These are phyloP conservation scores for Verticillium klebahnii DNA, from an alignment of 2,329 filamentous ascomycete species.

Conservation along the genomic window DNA sequence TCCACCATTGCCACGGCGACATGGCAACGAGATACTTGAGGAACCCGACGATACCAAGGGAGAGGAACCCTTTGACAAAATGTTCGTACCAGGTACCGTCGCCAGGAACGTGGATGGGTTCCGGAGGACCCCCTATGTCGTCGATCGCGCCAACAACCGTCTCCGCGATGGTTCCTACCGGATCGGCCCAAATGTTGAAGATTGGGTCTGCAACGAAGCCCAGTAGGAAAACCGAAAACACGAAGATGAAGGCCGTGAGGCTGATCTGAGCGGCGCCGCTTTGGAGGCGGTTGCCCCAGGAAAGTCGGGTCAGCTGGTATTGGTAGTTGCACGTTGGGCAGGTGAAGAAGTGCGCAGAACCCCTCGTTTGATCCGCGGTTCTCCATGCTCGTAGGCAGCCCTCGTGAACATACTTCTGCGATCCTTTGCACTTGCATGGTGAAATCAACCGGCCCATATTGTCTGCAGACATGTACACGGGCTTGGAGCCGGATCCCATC, in stretches of 20 bases:
- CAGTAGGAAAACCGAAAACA: constrained; percentile 71
- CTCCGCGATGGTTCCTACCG: constrained; percentile 56
- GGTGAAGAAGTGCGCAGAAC: constrained; percentile 70
- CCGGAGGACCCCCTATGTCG: constrained; percentile 30
- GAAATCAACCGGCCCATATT: constrained; percentile 77
- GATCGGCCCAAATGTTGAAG: constrained; percentile 82
- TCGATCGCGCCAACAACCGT: constrained; percentile 41
- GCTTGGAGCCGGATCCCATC: constrained; percentile 20
- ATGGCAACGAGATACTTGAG: constrained; percentile 73
- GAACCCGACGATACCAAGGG: constrained; percentile 80
- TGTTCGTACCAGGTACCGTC: constrained; percentile 71
- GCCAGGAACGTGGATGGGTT: constrained; percentile 28
- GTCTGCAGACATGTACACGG: constrained; percentile 63
- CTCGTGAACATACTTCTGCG: constrained; percentile 91
- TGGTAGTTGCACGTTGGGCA: constrained; percentile 85
- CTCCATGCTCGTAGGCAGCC: constrained; percentile 83
- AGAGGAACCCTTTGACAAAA: constrained; percentile 86
- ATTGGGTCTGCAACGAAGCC: constrained; percentile 93
- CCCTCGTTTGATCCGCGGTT: constrained; percentile 44
- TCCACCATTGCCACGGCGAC: constrained; percentile 73
- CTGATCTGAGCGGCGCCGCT: constrained; percentile 62
- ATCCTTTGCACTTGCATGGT: constrained; percentile 91
- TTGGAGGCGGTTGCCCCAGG: constrained; percentile 66
- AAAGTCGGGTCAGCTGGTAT: constrained; percentile 74
- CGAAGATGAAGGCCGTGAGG: constrained; percentile 68